Evolutionary conservation across 2,329 filamentous ascomycete species (phyloP).

Genomic region (Fusarium mundagurra): DNA sequence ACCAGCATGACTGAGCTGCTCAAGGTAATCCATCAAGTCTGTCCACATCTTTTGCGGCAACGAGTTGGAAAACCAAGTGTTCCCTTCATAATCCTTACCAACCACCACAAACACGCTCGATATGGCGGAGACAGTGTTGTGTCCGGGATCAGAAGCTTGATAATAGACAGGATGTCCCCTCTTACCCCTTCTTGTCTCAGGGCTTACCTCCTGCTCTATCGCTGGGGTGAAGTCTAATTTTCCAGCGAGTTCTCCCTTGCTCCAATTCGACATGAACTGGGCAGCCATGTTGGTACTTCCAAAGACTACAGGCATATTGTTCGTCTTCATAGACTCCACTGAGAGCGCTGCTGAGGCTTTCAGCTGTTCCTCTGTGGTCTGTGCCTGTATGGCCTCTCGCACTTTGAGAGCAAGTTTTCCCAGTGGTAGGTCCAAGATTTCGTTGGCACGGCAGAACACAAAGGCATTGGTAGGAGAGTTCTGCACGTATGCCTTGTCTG

Average conservation of each 20-base stretch:
- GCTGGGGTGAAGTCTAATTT: conserved; percentile 28
- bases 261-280: conserved; percentile 35
- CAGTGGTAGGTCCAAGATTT: not conserved
- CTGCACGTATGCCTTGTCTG: conserved; percentile 7
- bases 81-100: conserved; percentile 10
- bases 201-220: not conserved
- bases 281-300: conserved; percentile 18
- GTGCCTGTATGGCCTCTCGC: conserved; percentile 14
- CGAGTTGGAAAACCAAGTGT: conserved; percentile 22
- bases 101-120: conserved; percentile 20
- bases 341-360: conserved; percentile 10
- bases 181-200: not conserved
- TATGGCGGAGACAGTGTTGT: conserved; percentile 18
- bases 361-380: conserved; percentile 33
- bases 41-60: conserved; percentile 17
- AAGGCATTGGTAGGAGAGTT: conserved; percentile 16
- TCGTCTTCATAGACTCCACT: conserved; percentile 18
- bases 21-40: conserved; percentile 8
- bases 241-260: conserved; percentile 14
- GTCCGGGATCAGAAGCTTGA: conserved; percentile 17
- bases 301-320: conserved; percentile 11
- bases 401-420: conserved; percentile 25
- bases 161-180: conserved; percentile 23
- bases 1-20: not conserved
- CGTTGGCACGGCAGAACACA: conserved; percentile 1